Percentiles rank a stretch among this genome's conserved stretches.
phyloP scores from a whole-genome alignment of 1,284 basidiomycete species.

The Microbotryum lychnidis-dioicae region DNA sequence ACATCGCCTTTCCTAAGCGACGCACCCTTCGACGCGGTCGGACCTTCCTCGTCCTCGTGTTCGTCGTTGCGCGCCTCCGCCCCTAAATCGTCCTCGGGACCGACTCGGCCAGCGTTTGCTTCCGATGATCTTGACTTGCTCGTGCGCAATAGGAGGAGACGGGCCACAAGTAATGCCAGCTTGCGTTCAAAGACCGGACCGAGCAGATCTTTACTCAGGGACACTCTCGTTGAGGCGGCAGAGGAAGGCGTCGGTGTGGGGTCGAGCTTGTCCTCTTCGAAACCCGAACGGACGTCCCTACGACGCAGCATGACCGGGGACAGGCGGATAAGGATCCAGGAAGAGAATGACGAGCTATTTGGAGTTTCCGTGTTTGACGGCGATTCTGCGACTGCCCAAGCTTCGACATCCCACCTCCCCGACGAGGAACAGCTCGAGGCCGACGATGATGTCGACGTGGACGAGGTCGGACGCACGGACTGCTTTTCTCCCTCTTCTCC shows the following conservation, averaged over 20 bases:
- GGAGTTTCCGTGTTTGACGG: too few relatives aligned
- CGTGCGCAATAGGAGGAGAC: background rate
- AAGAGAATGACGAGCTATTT: too few relatives aligned
- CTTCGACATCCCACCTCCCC: too few relatives aligned
- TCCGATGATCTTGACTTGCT: conserved; percentile 53
- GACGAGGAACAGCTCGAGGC: background rate
- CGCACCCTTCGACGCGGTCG: conserved; percentile 27
- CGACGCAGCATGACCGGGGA: too few relatives aligned
- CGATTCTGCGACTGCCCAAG: too few relatives aligned
- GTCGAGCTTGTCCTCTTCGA: too few relatives aligned
- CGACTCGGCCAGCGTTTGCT: conserved; percentile 49
- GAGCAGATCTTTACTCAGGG: too few relatives aligned
- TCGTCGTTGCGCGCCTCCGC: conserved; percentile 61
- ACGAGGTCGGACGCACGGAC: background rate
- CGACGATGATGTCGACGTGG: background rate
- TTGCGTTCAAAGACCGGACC: too few relatives aligned
- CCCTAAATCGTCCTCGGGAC: conserved; percentile 46
- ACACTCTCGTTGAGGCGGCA: too few relatives aligned
- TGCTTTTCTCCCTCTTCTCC: background rate
- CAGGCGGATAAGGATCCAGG: too few relatives aligned
- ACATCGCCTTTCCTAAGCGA: conserved; percentile 50
- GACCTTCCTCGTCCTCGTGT: conserved; percentile 44
- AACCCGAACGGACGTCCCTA: too few relatives aligned
- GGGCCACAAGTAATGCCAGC: background rate
- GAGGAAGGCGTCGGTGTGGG: too few relatives aligned